Base-by-base conservation (phyloP, 352 stramenopile species). In the Phytophthora constricta region DNA sequence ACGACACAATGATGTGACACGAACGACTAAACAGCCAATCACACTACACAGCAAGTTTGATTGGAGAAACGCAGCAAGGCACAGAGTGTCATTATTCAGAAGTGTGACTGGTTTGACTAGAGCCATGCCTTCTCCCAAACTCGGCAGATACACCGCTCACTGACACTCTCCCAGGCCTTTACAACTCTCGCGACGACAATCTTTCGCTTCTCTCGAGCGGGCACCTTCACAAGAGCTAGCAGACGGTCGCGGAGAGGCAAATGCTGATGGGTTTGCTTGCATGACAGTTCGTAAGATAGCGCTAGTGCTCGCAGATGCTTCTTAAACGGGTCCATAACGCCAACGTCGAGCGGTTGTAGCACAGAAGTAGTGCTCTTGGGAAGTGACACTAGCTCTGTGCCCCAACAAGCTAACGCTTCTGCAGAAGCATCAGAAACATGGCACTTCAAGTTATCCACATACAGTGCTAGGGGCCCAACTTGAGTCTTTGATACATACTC, bases 371-470 rank as follows among this genome's bases (percentile, higher is more conserved):
- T 69, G 58, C 72, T 74, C 19, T 68, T 53, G 16, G 65, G 61
- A 7, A 74, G 39, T 0, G 70, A 10, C 0, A 70, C 42, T 1
- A 78, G 22, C 34, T 78, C 65, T 14, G 70, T 68, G 0, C 65
- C 70, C 19, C 68, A 62, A 0, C 20, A 16, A 16, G 41, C 56
- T 23, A 74, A 65, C 20, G 39, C 57, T 9, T 62, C 57, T 5
- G 27, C 23, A 4, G 65, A 66, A 1, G 57, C 65, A 4, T 55
- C 41, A 2, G 56, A 74, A 28, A 70, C 58, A 42, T 74, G 70
- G 14, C 46, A 62, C 55, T 69, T 69, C 39, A 74, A 69, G 39
- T 78, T 78, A 65, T 72, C 65, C n/a, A 74, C 53, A 31, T 67
- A 70, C 22, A 77, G 31, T 3, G 57, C 50, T 5, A 58, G 28